Percentiles rank a stretch among this genome's conserved stretches.
These are phyloP conservation scores for Arabidopsis lyrata DNA, from an alignment of 441 rosid species.

Conservation along the genomic window DNA sequence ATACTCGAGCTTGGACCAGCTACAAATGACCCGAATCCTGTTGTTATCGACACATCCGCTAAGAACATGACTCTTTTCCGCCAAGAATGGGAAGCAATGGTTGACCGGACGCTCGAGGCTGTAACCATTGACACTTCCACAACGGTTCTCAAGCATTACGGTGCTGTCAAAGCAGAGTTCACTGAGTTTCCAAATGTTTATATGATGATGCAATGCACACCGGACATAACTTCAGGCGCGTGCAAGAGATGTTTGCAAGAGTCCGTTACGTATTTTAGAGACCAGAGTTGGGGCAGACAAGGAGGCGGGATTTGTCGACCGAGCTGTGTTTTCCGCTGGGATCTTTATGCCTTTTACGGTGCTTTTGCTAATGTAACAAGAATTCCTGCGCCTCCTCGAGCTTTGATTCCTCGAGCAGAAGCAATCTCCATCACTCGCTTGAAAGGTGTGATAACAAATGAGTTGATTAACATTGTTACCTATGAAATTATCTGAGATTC, in stretches of 20 bases:
- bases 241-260: slow-evolving; percentile 42
- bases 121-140: slow-evolving; percentile 31
- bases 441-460: slow-evolving; percentile 22
- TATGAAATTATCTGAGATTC: not conserved
- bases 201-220: slow-evolving; percentile 47
- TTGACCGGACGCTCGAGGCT: slow-evolving; percentile 19
- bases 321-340: slow-evolving; percentile 49
- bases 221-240: slow-evolving; percentile 36
- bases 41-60: not conserved
- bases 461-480: not conserved
- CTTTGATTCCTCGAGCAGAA: not conserved
- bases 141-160: slow-evolving; percentile 38
- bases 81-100: slow-evolving; percentile 33
- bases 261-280: slow-evolving; percentile 1
- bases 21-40: not conserved
- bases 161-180: slow-evolving; percentile 13
- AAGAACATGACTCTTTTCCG: slow-evolving; percentile 35
- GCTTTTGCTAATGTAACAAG: slow-evolving; percentile 13
- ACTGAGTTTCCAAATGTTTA: slow-evolving; percentile 16
- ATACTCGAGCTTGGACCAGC: slow-evolving; percentile 30
- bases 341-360: slow-evolving; percentile 24
- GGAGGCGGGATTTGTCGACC: slow-evolving; percentile 40
- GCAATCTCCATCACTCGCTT: slow-evolving; percentile 14
- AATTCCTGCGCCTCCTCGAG: slow-evolving; percentile 35
- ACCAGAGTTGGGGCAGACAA: slow-evolving; percentile 23